Conservation (phyloP, 2,329 filamentous ascomycete genomes). For the Botrytis fabae region DNA sequence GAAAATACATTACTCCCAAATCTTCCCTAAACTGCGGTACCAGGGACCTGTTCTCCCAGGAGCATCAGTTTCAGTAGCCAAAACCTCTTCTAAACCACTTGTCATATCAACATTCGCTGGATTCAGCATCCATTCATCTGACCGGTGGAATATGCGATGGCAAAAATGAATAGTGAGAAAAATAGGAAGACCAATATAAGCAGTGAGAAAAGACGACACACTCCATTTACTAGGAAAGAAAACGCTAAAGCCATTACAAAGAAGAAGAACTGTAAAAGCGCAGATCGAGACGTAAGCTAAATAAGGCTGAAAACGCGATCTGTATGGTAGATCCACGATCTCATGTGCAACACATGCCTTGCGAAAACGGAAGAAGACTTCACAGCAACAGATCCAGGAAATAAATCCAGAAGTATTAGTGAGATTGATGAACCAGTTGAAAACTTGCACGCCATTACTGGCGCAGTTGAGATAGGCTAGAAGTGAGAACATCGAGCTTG, state of each 20-base stretch:
- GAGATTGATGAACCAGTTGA: slow-evolving; percentile 4
- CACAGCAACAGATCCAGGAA: background rate
- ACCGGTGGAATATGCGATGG: background rate
- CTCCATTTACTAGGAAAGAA: background rate
- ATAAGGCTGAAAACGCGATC: background rate
- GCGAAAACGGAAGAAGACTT: background rate
- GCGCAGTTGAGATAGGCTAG: slow-evolving; percentile 1
- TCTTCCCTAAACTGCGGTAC: background rate
- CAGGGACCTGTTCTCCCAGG: background rate
- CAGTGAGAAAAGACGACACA: background rate
- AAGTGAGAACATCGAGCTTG: background rate
- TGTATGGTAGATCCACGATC: background rate
- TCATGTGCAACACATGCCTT: background rate
- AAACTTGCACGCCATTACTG: background rate
- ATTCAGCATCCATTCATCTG: background rate
- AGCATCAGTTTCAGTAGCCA: background rate
- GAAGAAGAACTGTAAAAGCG: background rate
- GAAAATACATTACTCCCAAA: background rate
- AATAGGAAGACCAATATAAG: background rate
- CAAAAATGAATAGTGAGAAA: background rate
- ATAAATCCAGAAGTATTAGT: background rate
- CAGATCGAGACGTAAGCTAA: background rate
- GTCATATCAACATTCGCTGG: background rate
- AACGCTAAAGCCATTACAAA: background rate
- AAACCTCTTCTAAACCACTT: background rate